Conservation (phyloP, 352 stramenopile genomes). For the Aphanomyces euteiches region DNA sequence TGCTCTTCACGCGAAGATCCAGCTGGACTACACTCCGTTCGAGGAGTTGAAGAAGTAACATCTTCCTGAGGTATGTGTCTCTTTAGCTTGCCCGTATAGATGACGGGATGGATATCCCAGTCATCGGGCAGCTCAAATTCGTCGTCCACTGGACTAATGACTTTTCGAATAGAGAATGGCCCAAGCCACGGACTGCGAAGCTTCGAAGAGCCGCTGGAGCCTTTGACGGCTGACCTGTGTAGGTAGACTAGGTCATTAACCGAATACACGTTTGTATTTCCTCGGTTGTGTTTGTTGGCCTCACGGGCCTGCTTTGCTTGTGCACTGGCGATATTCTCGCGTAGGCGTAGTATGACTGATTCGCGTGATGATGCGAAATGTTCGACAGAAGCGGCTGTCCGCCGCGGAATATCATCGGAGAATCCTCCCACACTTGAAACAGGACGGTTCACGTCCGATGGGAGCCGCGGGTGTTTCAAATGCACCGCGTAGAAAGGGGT, state of each 20-base stretch:
- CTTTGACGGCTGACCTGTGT: background rate
- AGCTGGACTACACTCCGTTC: too few relatives aligned
- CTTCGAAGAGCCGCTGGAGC: too few relatives aligned
- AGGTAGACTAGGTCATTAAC: background rate
- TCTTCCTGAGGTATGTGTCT: too few relatives aligned
- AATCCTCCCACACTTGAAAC: background rate
- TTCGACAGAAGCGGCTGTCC: background rate
- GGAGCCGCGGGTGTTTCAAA: background rate
- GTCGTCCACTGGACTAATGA: too few relatives aligned
- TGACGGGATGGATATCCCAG: too few relatives aligned
- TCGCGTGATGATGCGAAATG: background rate
- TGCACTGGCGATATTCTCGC: background rate
- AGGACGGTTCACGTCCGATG: background rate
- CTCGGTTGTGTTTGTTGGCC: background rate
- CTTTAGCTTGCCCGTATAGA: too few relatives aligned
- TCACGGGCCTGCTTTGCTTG: background rate
- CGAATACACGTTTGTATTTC: background rate
- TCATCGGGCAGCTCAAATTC: too few relatives aligned
- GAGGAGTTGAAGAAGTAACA: too few relatives aligned
- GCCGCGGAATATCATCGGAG: background rate
- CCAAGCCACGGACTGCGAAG: too few relatives aligned
- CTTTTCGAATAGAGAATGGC: too few relatives aligned
- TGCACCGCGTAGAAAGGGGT: background rate
- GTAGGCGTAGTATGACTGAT: background rate
- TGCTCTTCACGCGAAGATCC: too few relatives aligned